Percentiles rank a stretch among this genome's conserved stretches.
Evolutionary conservation across 2,329 filamentous ascomycete species (phyloP).

Genomic region (Ophiostoma novo-ulmi): DNA sequence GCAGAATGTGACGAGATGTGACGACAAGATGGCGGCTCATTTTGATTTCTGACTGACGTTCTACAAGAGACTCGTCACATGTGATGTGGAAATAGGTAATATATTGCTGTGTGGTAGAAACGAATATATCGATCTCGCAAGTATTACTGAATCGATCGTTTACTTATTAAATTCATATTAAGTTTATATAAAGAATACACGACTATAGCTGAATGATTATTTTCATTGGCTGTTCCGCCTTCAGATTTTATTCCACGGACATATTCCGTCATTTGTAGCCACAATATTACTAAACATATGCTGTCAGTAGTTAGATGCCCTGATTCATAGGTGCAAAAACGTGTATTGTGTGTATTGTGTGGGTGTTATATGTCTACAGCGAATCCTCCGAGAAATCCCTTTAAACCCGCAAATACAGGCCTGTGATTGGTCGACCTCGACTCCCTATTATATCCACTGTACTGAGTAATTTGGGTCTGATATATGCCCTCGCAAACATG

Average conservation of each 20-base stretch:
- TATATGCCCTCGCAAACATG: neutral
- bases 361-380: too few relatives aligned
- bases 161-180: neutral
- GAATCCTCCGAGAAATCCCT: too few relatives aligned
- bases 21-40: neutral
- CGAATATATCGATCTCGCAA: neutral
- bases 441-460: too few relatives aligned
- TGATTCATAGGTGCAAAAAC: too few relatives aligned
- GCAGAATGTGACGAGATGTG: slow-evolving; percentile 10
- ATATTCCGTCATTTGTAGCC: neutral
- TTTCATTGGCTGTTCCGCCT: neutral
- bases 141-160: neutral
- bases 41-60: neutral
- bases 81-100: neutral
- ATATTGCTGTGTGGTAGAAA: neutral
- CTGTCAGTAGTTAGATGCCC: too few relatives aligned
- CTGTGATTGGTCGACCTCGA: too few relatives aligned
- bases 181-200: too few relatives aligned
- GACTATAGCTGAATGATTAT: too few relatives aligned
- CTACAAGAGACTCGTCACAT: neutral
- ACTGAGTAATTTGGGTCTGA: too few relatives aligned
- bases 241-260: neutral
- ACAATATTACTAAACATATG: too few relatives aligned
- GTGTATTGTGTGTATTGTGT: too few relatives aligned
- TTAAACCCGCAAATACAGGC: too few relatives aligned